Evolutionary conservation across 2,329 filamentous ascomycete species (phyloP).

Genomic region (Trichoderma pleuroti): DNA sequence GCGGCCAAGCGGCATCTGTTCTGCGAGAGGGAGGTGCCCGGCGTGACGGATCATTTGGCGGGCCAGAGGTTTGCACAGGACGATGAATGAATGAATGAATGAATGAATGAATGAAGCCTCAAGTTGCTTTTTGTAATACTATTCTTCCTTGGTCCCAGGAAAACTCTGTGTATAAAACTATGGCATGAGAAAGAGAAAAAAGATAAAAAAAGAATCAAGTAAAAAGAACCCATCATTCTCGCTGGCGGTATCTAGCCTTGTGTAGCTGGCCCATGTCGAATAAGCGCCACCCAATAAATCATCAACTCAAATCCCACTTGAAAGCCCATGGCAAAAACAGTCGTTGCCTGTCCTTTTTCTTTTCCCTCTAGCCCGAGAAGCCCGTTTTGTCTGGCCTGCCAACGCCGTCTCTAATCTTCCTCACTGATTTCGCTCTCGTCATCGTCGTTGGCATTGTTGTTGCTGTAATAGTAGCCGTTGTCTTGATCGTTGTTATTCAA

Average conservation of each 20-base stretch:
- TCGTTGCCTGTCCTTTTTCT: neutral
- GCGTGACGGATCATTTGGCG: conserved; percentile 44
- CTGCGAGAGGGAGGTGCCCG: conserved; percentile 45
- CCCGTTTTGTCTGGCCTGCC: neutral
- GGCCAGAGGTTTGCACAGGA: conserved; percentile 21
- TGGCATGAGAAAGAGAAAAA: too few relatives aligned
- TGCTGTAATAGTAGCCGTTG: conserved; percentile 26
- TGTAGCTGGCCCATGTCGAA: neutral
- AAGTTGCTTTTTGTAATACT: neutral
- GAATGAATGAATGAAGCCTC: neutral
- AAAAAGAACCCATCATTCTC: neutral
- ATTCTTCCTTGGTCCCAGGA: conserved; percentile 17
- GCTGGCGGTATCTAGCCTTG: conserved; percentile 2
- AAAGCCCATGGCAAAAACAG: neutral
- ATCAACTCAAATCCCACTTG: neutral
- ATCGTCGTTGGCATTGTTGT: conserved; percentile 34
- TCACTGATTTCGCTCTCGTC: conserved; percentile 66
- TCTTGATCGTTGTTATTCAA: conserved; percentile 50
- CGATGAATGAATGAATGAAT: conserved; percentile 14
- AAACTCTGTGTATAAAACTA: neutral
- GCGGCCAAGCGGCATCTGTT: conserved; percentile 39
- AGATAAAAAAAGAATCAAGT: neutral
- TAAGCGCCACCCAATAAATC: neutral
- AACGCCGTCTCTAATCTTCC: conserved; percentile 47
- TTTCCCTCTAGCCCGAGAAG: neutral